These are phyloP conservation scores for Crucibulum laeve DNA, from an alignment of 768 basidiomycete genomes.

Conservation along the genomic window DNA sequence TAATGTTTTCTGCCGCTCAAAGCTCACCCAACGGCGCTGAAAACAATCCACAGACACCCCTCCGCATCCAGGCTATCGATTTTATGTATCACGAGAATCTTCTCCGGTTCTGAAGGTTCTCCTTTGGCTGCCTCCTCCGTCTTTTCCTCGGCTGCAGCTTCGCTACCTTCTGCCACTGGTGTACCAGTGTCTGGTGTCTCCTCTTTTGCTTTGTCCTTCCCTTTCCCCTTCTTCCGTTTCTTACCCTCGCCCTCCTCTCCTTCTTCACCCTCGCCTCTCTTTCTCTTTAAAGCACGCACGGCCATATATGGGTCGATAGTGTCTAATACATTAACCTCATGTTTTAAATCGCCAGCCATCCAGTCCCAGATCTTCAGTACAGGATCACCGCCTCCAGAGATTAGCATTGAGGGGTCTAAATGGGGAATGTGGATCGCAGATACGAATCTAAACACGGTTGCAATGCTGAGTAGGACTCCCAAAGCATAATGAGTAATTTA, in stretches of 20 bases:
- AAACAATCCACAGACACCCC: slow-evolving; percentile 43
- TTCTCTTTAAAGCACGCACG: slow-evolving; percentile 26
- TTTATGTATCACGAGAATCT: slow-evolving; percentile 53
- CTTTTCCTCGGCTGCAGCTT: slow-evolving; percentile 5
- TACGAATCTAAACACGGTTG: slow-evolving; percentile 58
- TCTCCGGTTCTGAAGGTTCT: slow-evolving; percentile 20
- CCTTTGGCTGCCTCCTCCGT: slow-evolving; percentile 9
- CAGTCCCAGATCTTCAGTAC: slow-evolving; percentile 78
- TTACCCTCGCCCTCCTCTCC: slow-evolving; percentile 15
- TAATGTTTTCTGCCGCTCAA: background rate
- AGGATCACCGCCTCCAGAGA: slow-evolving; percentile 89
- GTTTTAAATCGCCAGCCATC: slow-evolving; percentile 53
- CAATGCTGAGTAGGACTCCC: background rate
- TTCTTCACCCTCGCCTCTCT: slow-evolving; percentile 28
- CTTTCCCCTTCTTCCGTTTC: slow-evolving; percentile 16
- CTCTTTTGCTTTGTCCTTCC: slow-evolving; percentile 16
- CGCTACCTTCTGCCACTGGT: slow-evolving; percentile 7
- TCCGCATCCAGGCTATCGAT: slow-evolving; percentile 44
- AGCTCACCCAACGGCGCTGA: slow-evolving; percentile 70
- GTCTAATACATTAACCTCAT: slow-evolving; percentile 47
- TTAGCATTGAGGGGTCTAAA: slow-evolving; percentile 40
- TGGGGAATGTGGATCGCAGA: slow-evolving; percentile 73
- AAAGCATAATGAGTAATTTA: slow-evolving; percentile 2
- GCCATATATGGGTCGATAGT: slow-evolving; percentile 46
- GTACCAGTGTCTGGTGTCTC: slow-evolving; percentile 5